Evolutionary conservation across 2,329 filamentous ascomycete species (phyloP).

Genomic region (Amphichorda felina): DNA sequence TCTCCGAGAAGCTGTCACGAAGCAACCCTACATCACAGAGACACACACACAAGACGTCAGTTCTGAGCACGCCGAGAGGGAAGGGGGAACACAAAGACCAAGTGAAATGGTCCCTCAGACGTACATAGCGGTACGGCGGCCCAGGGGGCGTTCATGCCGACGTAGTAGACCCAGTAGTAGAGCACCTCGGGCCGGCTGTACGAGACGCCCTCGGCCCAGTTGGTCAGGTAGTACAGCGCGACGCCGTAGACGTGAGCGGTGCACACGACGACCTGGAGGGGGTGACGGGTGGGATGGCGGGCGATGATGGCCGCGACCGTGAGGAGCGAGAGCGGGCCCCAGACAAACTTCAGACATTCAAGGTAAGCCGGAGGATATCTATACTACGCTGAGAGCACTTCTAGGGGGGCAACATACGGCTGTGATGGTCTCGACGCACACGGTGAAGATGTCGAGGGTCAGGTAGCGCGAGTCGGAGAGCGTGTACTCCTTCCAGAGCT

Average conservation of each 20-base stretch:
- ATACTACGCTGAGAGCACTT: too few relatives aligned
- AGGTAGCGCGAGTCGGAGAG: conserved; percentile 81
- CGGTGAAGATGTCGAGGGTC: conserved; percentile 68
- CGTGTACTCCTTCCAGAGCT: conserved; percentile 90
- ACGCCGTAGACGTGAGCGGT: conserved; percentile 48
- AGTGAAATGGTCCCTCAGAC: conserved; percentile 19
- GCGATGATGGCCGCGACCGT: conserved; percentile 32
- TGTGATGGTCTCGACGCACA: conserved; percentile 81
- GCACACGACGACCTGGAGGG: conserved; percentile 37
- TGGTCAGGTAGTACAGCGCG: conserved; percentile 50
- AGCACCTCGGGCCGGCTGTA: conserved; percentile 47
- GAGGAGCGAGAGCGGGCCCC: conserved; percentile 46
- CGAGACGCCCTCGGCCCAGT: conserved; percentile 34
- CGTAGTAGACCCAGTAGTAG: conserved; percentile 54
- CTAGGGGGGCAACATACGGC: conserved; percentile 38
- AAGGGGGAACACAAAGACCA: not conserved
- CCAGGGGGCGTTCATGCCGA: conserved; percentile 51
- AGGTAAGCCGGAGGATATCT: too few relatives aligned
- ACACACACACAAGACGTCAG: not conserved
- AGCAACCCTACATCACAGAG: conserved; percentile 15
- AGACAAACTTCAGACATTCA: conserved; percentile 37
- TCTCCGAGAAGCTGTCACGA: conserved; percentile 17
- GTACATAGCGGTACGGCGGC: conserved; percentile 40
- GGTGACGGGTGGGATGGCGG: conserved; percentile 31
- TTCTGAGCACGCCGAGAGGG: not conserved